These are phyloP conservation scores for Termitomyces heimii DNA, from an alignment of 768 basidiomycete species.

Conservation along the genomic window DNA sequence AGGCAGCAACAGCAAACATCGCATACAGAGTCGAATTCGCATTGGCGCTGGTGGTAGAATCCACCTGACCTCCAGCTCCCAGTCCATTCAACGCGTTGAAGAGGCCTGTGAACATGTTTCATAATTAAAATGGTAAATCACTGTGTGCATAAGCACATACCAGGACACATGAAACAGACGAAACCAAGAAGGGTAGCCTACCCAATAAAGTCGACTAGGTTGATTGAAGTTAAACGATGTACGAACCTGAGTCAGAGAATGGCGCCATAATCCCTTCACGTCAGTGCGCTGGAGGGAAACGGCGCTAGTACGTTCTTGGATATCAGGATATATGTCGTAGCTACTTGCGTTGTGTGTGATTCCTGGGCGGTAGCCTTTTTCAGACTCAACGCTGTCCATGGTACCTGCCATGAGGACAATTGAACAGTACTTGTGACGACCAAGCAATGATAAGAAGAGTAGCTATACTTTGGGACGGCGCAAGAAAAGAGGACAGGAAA, in stretches of 20 bases:
- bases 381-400: constrained; percentile 5
- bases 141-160: constrained; percentile 23
- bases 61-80: constrained; percentile 56
- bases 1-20: constrained; percentile 53
- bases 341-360: constrained; percentile 14
- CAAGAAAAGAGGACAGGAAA: background rate
- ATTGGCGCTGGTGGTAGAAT: constrained; percentile 48
- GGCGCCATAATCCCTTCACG: constrained; percentile 42
- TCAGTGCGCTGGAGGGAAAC: constrained; percentile 28
- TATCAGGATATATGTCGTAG: constrained; percentile 15
- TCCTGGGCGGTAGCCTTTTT: constrained; percentile 14
- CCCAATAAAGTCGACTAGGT: background rate
- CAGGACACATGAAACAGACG: constrained; percentile 45
- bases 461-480: background rate
- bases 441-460: background rate
- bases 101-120: constrained; percentile 35
- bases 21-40: constrained; percentile 53
- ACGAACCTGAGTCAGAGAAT: constrained; percentile 44
- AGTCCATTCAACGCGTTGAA: constrained; percentile 62
- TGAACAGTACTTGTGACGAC: background rate
- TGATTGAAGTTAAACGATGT: background rate
- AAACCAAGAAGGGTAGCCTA: constrained; percentile 49
- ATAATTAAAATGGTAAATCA: background rate
- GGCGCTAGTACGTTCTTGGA: constrained; percentile 9
- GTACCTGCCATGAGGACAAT: constrained; percentile 4